Evolutionary conservation across 305 asterid genomes (phyloP), one percentile per base, ranked within the genome.

Genomic region (Fraxinus baroniana): DNA sequence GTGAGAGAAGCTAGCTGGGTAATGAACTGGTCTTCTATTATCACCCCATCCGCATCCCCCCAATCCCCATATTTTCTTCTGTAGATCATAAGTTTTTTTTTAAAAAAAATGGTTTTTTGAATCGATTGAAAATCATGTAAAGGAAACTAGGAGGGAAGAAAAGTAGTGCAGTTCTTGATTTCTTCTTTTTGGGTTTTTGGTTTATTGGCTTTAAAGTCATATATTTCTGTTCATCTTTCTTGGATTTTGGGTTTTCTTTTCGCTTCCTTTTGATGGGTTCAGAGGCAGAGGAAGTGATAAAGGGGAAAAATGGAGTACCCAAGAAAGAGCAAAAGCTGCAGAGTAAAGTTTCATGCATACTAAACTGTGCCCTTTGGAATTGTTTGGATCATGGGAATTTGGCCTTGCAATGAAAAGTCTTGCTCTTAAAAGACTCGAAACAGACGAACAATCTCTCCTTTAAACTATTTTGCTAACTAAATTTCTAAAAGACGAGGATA

Each of bases 301-400:
- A 85, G 85, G 88, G 75, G 85, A 83, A 70, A 86, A 66, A 88
- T 87, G 93, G 92, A 86, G 85, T 87, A 55, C 83, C 87, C 87
- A 83, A 86, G 85, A 88, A 83, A 91, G 86, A 82, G 82, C 82
- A 78, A 84, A 82, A 83, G 87, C 79, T 87, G 86, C 86, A 44
- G 33, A 82, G 62, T 87, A 76, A 82, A 84, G 83, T 79, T 82
- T 79, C 85, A 62, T 88, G 90, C 93, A 89, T 87, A 85, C 94
- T 89, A 87, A 89, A 89, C 90, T 86, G 91, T 86, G 92, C 90
- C 85, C 84, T 87, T 84, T 88, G 90, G 93, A 89, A 87, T 86
- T 90, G 87, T 87, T 86, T 86, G 83, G 86, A 79, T 85, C 88
- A 82, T 89, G 86, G 87, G 83, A 83, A 60, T 85, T 87, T 87